phyloP scores from a whole-genome alignment of 345 rosid genomes.

The Populus alba region DNA sequence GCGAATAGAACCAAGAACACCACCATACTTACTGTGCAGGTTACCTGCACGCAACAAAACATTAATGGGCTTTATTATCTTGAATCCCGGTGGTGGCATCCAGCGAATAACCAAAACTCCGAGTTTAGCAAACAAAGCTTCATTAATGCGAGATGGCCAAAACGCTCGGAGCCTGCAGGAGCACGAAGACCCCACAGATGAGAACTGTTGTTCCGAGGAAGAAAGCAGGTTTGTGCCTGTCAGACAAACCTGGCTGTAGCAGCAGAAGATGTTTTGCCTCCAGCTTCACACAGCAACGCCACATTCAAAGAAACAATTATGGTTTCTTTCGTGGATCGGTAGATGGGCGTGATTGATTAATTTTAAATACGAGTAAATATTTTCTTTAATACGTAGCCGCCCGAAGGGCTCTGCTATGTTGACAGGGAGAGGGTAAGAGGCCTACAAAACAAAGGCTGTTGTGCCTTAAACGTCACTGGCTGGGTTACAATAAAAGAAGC shows the following conservation, averaged over 20 bases:
- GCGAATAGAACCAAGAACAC: too few relatives aligned
- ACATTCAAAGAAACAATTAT: not conserved
- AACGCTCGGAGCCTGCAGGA: not conserved
- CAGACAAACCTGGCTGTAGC: too few relatives aligned
- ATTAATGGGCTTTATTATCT: too few relatives aligned
- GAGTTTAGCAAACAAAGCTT: not conserved
- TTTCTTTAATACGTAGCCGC: constrained; percentile 1
- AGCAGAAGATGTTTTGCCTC: too few relatives aligned
- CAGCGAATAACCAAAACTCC: too few relatives aligned
- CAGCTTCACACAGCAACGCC: not conserved
- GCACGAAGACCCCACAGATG: too few relatives aligned
- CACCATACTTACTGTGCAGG: too few relatives aligned
- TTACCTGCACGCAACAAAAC: too few relatives aligned
- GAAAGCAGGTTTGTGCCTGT: not conserved
- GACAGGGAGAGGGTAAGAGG: not conserved
- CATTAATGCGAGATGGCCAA: not conserved
- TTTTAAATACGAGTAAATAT: constrained; percentile 2
- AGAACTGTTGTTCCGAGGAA: constrained; percentile 15
- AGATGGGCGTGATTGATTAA: constrained; percentile 1
- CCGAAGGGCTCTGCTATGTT: not conserved
- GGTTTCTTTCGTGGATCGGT: not conserved
- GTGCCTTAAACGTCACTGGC: constrained; percentile 14
- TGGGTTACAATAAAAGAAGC: not conserved
- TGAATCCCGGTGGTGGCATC: too few relatives aligned
- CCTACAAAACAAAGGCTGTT: not conserved